These are phyloP conservation scores for Sindora glabra DNA, from an alignment of 306 rosid species.

Conservation along the genomic window DNA sequence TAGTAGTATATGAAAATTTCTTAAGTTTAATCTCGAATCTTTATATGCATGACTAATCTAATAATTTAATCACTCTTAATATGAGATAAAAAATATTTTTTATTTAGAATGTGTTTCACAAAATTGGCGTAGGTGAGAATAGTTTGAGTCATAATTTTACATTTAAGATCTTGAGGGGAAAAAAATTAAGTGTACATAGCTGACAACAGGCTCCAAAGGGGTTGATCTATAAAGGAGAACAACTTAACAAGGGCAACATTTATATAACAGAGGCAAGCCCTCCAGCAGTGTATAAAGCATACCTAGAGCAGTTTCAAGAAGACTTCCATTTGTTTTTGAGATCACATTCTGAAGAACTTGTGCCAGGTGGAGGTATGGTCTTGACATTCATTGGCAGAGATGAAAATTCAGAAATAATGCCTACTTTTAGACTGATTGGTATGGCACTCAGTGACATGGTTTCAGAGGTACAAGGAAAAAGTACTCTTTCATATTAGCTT, in stretches of 20 bases:
- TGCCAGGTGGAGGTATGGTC: conserved; percentile 28
- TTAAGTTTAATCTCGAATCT: too few relatives aligned
- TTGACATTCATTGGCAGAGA: conserved; percentile 22
- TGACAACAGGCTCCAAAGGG: neutral
- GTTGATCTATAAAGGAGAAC: neutral
- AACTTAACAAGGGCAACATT: neutral
- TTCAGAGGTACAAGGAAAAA: conserved; percentile 12
- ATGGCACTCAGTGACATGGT: conserved; percentile 30
- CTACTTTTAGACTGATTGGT: conserved; percentile 13
- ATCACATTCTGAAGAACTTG: conserved; percentile 30
- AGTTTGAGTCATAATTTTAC: too few relatives aligned
- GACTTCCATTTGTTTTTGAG: conserved; percentile 27
- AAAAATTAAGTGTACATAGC: too few relatives aligned
- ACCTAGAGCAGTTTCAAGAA: conserved; percentile 15
- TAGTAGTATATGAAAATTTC: too few relatives aligned
- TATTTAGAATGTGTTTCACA: too few relatives aligned
- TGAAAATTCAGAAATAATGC: neutral
- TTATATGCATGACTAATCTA: too few relatives aligned
- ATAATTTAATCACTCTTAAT: too few relatives aligned
- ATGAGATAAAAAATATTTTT: too few relatives aligned
- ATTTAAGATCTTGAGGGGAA: too few relatives aligned
- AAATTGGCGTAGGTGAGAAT: too few relatives aligned
- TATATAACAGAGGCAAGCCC: conserved; percentile 17
- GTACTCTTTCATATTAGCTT: too few relatives aligned
- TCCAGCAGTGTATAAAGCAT: conserved; percentile 5